A percentile compares a stretch with the other conserved stretches of the same genome.
Conservation (phyloP, 345 rosid species). For the Firmiana major region DNA sequence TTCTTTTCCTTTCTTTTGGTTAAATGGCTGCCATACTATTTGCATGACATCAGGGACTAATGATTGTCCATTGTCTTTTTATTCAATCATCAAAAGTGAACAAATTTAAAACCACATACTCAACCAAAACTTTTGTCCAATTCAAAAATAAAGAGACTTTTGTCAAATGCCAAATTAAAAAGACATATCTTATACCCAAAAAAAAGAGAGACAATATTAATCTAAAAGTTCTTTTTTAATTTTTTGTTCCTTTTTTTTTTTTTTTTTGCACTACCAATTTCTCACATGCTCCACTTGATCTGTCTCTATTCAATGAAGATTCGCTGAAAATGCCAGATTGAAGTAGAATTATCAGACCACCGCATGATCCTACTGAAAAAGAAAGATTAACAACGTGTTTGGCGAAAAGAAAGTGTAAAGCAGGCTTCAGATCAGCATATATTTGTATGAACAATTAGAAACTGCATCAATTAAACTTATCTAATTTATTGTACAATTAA, state of each 20-base stretch:
- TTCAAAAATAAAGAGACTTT: neutral
- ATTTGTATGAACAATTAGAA: neutral
- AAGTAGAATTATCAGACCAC: neutral
- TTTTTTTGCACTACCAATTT: neutral
- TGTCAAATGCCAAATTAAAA: no score
- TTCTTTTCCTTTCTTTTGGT: neutral
- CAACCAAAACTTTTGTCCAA: neutral
- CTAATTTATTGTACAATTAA: neutral
- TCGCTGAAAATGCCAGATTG: neutral
- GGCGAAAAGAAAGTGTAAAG: no score
- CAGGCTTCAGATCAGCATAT: no score
- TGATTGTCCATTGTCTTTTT: neutral
- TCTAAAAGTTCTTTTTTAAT: neutral
- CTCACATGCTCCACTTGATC: neutral
- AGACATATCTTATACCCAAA: no score
- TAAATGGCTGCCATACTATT: neutral
- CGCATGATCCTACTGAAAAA: neutral
- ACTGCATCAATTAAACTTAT: neutral
- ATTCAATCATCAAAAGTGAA: neutral
- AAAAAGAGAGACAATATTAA: no score
- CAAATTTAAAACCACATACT: conserved; percentile 4
- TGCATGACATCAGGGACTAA: neutral
- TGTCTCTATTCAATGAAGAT: neutral
- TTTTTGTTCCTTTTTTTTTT: no score
- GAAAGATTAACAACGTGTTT: neutral